Evolutionary conservation across 164 flowering plant genomes (phyloP).

Genomic region (Tetrastigma voinierianum): DNA sequence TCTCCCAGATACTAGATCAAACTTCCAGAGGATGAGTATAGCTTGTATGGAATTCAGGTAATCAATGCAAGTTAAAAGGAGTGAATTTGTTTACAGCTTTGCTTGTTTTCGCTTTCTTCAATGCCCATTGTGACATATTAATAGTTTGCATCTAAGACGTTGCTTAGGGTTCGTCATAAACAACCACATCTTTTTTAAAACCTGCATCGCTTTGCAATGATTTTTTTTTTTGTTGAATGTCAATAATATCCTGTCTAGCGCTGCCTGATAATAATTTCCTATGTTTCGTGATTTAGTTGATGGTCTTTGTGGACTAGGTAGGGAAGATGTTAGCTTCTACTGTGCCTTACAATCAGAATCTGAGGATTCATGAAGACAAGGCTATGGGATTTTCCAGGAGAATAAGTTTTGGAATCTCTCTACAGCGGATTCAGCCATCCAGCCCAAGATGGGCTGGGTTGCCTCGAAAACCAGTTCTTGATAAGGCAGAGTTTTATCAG

Average conservation of each 20-base stretch:
- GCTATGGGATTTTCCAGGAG: conserved; percentile 26
- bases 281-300: not conserved
- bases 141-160: not conserved
- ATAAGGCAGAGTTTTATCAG: conserved; percentile 35
- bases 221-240: conserved; percentile 6
- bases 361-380: conserved; percentile 49
- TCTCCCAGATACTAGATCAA: conserved; percentile 39
- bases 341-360: conserved; percentile 37
- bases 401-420: conserved; percentile 54
- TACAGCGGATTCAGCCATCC: conserved; percentile 49
- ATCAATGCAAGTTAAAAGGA: conserved; percentile 26
- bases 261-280: not conserved
- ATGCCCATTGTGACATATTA: conserved; percentile 1
- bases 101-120: not conserved
- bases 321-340: conserved; percentile 34
- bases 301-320: conserved; percentile 19
- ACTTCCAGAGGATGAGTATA: conserved; percentile 36
- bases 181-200: too few species aligned
- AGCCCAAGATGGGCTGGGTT: conserved; percentile 51
- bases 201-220: too few species aligned
- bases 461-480: conserved; percentile 36
- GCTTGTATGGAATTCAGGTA: conserved; percentile 13
- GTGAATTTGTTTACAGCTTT: not conserved
- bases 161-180: too few species aligned
- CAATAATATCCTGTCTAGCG: not conserved